Evolutionary conservation across 2,329 filamentous ascomycete species (phyloP).

Genomic region (Calonectria henricotiae): DNA sequence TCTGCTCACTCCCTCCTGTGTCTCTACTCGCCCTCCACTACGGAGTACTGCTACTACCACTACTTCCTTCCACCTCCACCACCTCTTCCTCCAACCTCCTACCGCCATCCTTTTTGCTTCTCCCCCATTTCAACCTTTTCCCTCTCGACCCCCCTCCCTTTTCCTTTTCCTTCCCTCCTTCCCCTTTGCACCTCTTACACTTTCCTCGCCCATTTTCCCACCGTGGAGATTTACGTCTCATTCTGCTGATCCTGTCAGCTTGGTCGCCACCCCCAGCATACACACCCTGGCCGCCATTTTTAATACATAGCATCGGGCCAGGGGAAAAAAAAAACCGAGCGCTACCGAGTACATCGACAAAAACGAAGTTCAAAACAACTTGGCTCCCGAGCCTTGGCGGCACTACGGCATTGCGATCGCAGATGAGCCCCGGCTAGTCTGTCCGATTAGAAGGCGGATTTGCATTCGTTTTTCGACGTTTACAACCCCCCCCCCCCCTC

Average conservation of each 20-base stretch:
- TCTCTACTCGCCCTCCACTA: slow-evolving; percentile 32
- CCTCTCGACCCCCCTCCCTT: neutral
- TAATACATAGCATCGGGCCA: slow-evolving; percentile 14
- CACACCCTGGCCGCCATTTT: slow-evolving; percentile 5
- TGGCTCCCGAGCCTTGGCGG: slow-evolving; percentile 51
- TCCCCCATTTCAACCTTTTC: slow-evolving; percentile 9
- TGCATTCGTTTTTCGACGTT: slow-evolving; percentile 1
- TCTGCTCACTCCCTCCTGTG: neutral
- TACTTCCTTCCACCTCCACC: neutral
- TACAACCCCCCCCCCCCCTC: too few species aligned
- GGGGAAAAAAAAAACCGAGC: slow-evolving; percentile 25
- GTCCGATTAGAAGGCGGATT: slow-evolving; percentile 9
- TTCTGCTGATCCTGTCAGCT: slow-evolving; percentile 8
- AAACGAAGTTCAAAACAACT: slow-evolving; percentile 25
- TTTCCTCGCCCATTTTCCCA: slow-evolving; percentile 3
- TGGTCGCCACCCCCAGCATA: slow-evolving; percentile 1
- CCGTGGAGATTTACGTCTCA: slow-evolving; percentile 5
- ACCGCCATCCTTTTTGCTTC: slow-evolving; percentile 8
- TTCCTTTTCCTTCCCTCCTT: neutral
- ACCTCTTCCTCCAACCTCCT: slow-evolving; percentile 25
- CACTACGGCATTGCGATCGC: slow-evolving; percentile 45
- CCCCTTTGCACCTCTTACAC: neutral
- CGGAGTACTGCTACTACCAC: neutral
- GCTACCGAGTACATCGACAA: slow-evolving; percentile 25
- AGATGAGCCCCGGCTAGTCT: slow-evolving; percentile 37